These are phyloP conservation scores for Candida oleophila DNA, from an alignment of 805 yeast genomes.

Conservation along the genomic window DNA sequence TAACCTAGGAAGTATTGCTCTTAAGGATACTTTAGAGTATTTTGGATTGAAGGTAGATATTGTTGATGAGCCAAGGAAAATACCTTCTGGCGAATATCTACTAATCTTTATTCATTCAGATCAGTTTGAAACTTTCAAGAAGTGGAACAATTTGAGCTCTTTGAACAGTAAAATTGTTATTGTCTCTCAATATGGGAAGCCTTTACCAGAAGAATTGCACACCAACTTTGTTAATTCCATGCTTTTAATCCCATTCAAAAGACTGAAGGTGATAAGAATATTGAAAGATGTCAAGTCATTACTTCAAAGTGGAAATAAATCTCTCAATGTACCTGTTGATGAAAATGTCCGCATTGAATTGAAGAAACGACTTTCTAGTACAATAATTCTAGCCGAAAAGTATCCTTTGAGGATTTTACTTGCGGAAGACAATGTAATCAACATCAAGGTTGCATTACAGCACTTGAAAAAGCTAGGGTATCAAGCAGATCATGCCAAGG, in stretches of 20 bases:
- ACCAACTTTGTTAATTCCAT: slow-evolving; percentile 19
- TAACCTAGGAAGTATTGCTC: slow-evolving; percentile 27
- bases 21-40: slow-evolving; percentile 31
- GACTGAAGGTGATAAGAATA: slow-evolving; percentile 16
- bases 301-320: neutral
- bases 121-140: slow-evolving; percentile 12
- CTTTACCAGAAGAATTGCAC: slow-evolving; percentile 20
- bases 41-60: slow-evolving; percentile 32
- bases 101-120: slow-evolving; percentile 21
- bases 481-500: slow-evolving; percentile 50
- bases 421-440: slow-evolving; percentile 56
- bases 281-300: slow-evolving; percentile 2
- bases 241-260: slow-evolving; percentile 28
- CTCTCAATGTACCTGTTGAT: slow-evolving; percentile 1
- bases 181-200: slow-evolving; percentile 29
- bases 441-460: slow-evolving; percentile 49
- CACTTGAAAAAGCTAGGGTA: slow-evolving; percentile 51
- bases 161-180: slow-evolving; percentile 17
- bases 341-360: neutral
- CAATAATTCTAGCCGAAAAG: slow-evolving; percentile 9
- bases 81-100: slow-evolving; percentile 12
- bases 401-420: slow-evolving; percentile 48
- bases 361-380: slow-evolving; percentile 5
- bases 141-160: slow-evolving; percentile 2
- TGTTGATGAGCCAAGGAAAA: slow-evolving; percentile 15